Conservation (phyloP, 2,329 filamentous ascomycete species). For the Metarhizium robertsii region DNA sequence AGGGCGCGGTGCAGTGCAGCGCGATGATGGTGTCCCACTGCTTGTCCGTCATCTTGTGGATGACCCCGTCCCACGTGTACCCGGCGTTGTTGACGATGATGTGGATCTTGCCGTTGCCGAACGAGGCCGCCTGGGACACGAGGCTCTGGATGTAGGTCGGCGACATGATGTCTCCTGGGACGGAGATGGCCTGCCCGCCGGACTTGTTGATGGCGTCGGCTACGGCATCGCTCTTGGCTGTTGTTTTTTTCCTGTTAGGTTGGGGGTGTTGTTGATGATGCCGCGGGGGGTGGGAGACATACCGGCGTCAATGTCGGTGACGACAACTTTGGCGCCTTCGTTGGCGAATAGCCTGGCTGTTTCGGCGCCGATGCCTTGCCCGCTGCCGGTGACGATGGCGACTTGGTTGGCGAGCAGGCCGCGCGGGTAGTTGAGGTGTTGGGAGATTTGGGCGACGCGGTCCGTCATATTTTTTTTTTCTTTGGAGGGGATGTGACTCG, state of each 20-base stretch:
- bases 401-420: conserved; percentile 72
- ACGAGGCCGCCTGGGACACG: conserved; percentile 66
- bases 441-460: conserved; percentile 61
- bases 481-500: no score
- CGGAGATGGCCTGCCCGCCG: conserved; percentile 60
- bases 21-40: conserved; percentile 86
- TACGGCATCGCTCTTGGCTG: conserved; percentile 58
- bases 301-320: conserved; percentile 76
- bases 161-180: conserved; percentile 69
- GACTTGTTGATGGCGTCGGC: conserved; percentile 59
- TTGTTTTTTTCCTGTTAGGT: neutral
- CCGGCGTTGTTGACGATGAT: conserved; percentile 89
- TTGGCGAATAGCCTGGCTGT: conserved; percentile 74
- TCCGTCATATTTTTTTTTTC: conserved; percentile 32
- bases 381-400: conserved; percentile 79
- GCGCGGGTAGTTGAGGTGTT: conserved; percentile 73
- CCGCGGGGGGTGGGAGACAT: conserved; percentile 12
- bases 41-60: conserved; percentile 86
- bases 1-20: conserved; percentile 77
- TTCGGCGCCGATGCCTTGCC: conserved; percentile 84
- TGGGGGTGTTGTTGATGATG: neutral
- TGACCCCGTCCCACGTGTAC: conserved; percentile 88
- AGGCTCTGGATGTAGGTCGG: conserved; percentile 60
- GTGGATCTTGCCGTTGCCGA: conserved; percentile 80
- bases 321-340: conserved; percentile 75